phyloP scores from a whole-genome alignment of 805 yeast genomes.

The Starmerella sp. region DNA sequence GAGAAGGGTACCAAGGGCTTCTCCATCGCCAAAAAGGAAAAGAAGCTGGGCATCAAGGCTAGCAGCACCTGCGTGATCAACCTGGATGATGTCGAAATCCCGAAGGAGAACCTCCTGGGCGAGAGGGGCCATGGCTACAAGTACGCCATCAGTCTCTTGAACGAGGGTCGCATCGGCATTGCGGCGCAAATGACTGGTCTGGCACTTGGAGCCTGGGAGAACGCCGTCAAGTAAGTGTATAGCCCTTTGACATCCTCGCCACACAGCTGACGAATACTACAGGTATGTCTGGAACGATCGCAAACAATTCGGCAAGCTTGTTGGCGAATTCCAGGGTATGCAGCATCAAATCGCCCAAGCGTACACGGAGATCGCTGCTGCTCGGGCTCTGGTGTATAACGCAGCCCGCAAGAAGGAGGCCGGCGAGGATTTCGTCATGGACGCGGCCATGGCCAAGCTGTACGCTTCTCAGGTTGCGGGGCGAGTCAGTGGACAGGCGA shows the following conservation, averaged over 20 bases:
- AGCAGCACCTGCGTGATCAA: slow-evolving; percentile 34
- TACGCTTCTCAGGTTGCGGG: slow-evolving; percentile 36
- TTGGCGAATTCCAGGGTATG: slow-evolving; percentile 39
- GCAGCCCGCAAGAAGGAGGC: slow-evolving; percentile 38
- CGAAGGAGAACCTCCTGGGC: slow-evolving; percentile 34
- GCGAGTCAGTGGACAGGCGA: slow-evolving; percentile 33
- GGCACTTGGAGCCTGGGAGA: slow-evolving; percentile 36
- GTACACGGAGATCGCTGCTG: slow-evolving; percentile 36
- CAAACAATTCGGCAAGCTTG: slow-evolving; percentile 34
- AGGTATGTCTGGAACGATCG: too few species aligned
- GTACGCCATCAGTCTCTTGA: slow-evolving; percentile 35
- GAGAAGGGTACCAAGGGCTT: slow-evolving; percentile 35
- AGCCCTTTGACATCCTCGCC: too few species aligned
- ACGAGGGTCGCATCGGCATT: slow-evolving; percentile 38
- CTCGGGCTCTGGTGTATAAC: slow-evolving; percentile 34
- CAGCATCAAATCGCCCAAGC: slow-evolving; percentile 37
- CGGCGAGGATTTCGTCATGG: slow-evolving; percentile 32
- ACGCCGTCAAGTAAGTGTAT: slow-evolving; percentile 32
- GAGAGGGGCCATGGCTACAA: slow-evolving; percentile 37
- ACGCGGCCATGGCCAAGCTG: slow-evolving; percentile 38
- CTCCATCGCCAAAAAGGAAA: slow-evolving; percentile 35
- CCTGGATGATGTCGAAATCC: slow-evolving; percentile 35
- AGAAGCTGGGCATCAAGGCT: slow-evolving; percentile 36
- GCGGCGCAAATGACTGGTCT: slow-evolving; percentile 38
- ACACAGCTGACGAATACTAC: too few species aligned